These are phyloP conservation scores for Brassica cretica DNA, from an alignment of 345 rosid species.

Conservation along the genomic window DNA sequence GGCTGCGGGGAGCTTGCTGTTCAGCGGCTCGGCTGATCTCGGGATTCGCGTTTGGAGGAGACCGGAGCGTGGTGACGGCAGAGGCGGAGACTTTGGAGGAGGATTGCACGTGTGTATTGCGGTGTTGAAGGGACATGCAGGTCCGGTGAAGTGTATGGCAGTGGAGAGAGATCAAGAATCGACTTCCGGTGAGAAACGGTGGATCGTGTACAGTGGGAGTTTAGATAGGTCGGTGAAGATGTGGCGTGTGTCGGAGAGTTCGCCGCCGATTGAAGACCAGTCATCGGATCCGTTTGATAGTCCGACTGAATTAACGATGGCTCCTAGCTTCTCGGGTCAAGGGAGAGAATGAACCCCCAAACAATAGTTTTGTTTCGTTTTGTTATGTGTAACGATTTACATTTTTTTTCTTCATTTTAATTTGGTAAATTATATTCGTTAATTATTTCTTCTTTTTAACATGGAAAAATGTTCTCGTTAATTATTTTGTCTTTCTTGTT, in stretches of 20 bases:
- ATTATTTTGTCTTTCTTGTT: not conserved
- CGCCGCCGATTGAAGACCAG: slow-evolving; percentile 40
- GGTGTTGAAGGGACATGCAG: slow-evolving; percentile 63
- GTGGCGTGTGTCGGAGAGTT: slow-evolving; percentile 75
- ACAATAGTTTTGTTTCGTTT: slow-evolving; percentile 10
- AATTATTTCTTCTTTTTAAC: not conserved
- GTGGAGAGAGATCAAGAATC: slow-evolving; percentile 62
- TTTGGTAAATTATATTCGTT: not conserved
- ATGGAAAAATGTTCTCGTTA: not conserved
- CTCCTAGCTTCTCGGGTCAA: slow-evolving; percentile 50
- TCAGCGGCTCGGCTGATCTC: slow-evolving; percentile 89
- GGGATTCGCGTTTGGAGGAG: slow-evolving; percentile 82
- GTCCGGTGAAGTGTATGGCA: slow-evolving; percentile 92
- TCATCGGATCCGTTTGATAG: slow-evolving; percentile 16
- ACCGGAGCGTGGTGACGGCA: slow-evolving; percentile 29
- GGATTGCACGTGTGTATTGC: slow-evolving; percentile 62
- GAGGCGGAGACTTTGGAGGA: slow-evolving; percentile 7
- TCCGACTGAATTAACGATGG: slow-evolving; percentile 16
- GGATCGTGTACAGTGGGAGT: slow-evolving; percentile 94
- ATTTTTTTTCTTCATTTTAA: not conserved
- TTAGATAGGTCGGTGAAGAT: slow-evolving; percentile 87
- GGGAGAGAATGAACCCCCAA: slow-evolving; percentile 39
- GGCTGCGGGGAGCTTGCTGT: slow-evolving; percentile 66
- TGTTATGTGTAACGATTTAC: not conserved
- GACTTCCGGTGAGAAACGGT: slow-evolving; percentile 45